phyloP scores from a whole-genome alignment of 108 stramenopile genomes.

The Epipyxis sp. region DNA sequence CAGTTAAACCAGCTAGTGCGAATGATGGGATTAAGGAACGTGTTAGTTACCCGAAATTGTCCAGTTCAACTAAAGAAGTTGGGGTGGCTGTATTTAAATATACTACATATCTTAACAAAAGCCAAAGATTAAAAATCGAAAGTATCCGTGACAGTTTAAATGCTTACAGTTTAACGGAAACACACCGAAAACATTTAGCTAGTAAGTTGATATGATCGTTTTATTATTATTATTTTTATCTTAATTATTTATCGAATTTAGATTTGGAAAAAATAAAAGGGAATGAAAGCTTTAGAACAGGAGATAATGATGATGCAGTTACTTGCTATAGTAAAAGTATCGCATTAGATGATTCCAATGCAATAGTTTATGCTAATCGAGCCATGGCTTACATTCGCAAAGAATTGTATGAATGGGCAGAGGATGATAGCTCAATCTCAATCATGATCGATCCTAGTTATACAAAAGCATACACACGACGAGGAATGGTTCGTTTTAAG shows the following conservation, averaged over 20 bases:
- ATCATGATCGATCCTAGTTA: not conserved
- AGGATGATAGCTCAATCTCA: not conserved
- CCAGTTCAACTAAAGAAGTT: not conserved
- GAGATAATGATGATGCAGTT: constrained; percentile 52
- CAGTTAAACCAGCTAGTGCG: not conserved
- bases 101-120: too few relatives aligned
- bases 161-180: too few relatives aligned
- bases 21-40: not conserved
- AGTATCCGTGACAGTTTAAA: constrained; percentile 26
- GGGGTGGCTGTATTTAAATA: too few relatives aligned
- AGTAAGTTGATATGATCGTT: too few relatives aligned
- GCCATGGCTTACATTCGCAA: constrained; percentile 4
- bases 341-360: not conserved
- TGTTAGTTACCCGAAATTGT: not conserved
- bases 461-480: not conserved
- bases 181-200: too few relatives aligned
- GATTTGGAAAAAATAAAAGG: constrained; percentile 60
- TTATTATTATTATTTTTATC: too few relatives aligned
- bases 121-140: constrained; percentile 29
- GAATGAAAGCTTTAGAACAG: constrained; percentile 58
- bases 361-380: constrained; percentile 25
- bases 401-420: constrained; percentile 9
- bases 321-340: constrained; percentile 40
- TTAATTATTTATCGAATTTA: constrained; percentile 48
- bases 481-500: constrained; percentile 19